phyloP scores from a whole-genome alignment of 2,329 filamentous ascomycete genomes.

The Penicillium sp. region DNA sequence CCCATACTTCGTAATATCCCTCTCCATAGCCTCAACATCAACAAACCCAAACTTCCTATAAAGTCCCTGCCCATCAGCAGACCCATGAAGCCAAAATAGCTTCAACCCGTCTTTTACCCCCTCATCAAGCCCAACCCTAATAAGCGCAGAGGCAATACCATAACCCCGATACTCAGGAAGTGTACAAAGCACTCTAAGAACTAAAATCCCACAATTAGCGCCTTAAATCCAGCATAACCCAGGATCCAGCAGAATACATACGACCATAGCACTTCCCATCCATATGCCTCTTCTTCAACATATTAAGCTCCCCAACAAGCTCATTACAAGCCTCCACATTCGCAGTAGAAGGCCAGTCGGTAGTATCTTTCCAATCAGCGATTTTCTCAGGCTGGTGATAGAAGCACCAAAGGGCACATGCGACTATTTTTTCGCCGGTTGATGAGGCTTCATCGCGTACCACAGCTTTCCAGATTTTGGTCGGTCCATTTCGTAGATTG shows the following conservation, averaged over 20 bases:
- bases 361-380: conserved; percentile 9
- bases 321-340: conserved; percentile 13
- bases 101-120: conserved; percentile 21
- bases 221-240: not conserved
- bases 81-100: conserved; percentile 26
- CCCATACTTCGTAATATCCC: conserved; percentile 18
- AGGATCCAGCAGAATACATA: not conserved
- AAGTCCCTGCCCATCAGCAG: conserved; percentile 23
- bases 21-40: conserved; percentile 16
- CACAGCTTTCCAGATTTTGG: conserved; percentile 9
- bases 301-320: conserved; percentile 12
- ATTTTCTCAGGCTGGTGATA: conserved; percentile 11
- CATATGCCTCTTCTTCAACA: conserved; percentile 8
- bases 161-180: conserved; percentile 29
- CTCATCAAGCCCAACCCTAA: conserved; percentile 25
- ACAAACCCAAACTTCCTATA: conserved; percentile 31
- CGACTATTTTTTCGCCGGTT: conserved; percentile 18
- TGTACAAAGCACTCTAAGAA: conserved; percentile 30
- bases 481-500: not conserved
- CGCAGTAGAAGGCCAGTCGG: conserved; percentile 6
- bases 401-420: conserved; percentile 15
- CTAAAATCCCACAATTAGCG: not conserved
- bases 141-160: conserved; percentile 27
- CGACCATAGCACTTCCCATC: conserved; percentile 7
- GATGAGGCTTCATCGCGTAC: conserved; percentile 1